Percentiles rank a stretch among this genome's conserved stretches.
These are phyloP conservation scores for Coccomyxa subellipsoidea DNA, from an alignment of 163 green algal species.

Conservation along the genomic window DNA sequence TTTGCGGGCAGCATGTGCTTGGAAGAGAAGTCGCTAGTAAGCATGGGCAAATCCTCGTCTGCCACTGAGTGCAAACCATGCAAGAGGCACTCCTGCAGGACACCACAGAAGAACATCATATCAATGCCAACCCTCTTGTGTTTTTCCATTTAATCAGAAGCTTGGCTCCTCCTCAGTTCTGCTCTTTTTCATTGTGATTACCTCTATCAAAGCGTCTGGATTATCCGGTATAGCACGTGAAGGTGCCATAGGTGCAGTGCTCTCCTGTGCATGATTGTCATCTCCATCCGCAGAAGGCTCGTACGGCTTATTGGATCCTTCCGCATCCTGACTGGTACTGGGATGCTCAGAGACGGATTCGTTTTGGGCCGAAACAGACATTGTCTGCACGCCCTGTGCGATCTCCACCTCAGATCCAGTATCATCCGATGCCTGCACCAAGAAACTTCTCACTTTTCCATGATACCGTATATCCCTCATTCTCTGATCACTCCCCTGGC, in stretches of 20 bases:
- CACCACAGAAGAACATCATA: neutral
- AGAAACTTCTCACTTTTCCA: too few species aligned
- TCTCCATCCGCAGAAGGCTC: neutral
- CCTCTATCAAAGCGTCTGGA: too few species aligned
- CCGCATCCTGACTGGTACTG: neutral
- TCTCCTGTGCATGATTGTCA: neutral
- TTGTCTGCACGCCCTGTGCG: neutral
- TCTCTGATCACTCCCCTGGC: too few species aligned
- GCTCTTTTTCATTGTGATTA: too few species aligned
- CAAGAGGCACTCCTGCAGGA: conserved; percentile 28
- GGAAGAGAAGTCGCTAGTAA: conserved; percentile 45
- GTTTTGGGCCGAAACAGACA: neutral
- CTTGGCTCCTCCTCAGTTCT: too few species aligned
- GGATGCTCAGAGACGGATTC: neutral
- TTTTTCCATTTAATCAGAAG: too few species aligned
- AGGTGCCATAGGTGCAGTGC: too few species aligned
- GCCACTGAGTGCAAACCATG: conserved; percentile 35
- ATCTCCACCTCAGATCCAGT: neutral
- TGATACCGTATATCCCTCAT: too few species aligned
- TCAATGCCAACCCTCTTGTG: too few species aligned
- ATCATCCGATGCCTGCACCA: too few species aligned
- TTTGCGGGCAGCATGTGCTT: conserved; percentile 42
- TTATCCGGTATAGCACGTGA: too few species aligned
- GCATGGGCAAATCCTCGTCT: conserved; percentile 40
- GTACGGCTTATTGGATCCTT: neutral